A percentile compares a stretch with the other conserved stretches of the same genome.
These are phyloP conservation scores for Wickerhamomyces kurtzmanii DNA, from an alignment of 805 yeast species.

Conservation along the genomic window DNA sequence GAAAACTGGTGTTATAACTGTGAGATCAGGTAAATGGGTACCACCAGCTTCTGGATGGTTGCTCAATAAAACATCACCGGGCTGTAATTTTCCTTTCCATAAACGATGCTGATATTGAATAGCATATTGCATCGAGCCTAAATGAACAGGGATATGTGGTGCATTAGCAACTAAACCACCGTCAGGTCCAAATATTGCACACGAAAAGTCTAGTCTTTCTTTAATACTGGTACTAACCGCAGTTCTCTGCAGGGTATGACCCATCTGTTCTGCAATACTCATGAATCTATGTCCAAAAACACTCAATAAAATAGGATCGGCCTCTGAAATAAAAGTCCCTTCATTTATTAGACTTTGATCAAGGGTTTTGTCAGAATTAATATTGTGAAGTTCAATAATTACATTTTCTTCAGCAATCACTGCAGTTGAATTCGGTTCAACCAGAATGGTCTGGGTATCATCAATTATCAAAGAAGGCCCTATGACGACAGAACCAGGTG, in stretches of 20 bases:
- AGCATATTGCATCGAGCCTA: slow-evolving; percentile 29
- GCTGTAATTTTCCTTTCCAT: slow-evolving; percentile 22
- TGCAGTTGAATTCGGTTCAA: slow-evolving; percentile 18
- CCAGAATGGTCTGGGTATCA: slow-evolving; percentile 22
- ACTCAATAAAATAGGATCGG: slow-evolving; percentile 28
- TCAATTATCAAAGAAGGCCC: slow-evolving; percentile 26
- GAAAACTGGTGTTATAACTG: slow-evolving; percentile 43
- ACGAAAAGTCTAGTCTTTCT: slow-evolving; percentile 31
- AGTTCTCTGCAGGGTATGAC: slow-evolving; percentile 27
- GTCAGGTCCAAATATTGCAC: slow-evolving; percentile 30
- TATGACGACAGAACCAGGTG: slow-evolving; percentile 13
- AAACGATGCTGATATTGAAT: slow-evolving; percentile 20
- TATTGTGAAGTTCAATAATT: slow-evolving; percentile 3
- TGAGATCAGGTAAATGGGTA: slow-evolving; percentile 35
- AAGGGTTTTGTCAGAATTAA: slow-evolving; percentile 3
- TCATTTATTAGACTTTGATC: slow-evolving; percentile 5
- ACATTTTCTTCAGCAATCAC: slow-evolving; percentile 19
- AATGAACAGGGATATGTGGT: slow-evolving; percentile 31
- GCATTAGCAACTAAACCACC: slow-evolving; percentile 30
- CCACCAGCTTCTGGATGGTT: slow-evolving; percentile 30
- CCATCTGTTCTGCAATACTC: slow-evolving; percentile 36
- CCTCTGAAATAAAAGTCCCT: slow-evolving; percentile 18
- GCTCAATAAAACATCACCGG: slow-evolving; percentile 28
- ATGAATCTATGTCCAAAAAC: slow-evolving; percentile 30
- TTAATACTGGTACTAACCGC: slow-evolving; percentile 29